A percentile compares a stretch with the other conserved stretches of the same genome.
These are phyloP conservation scores for Psilocybe tampanensis DNA, from an alignment of 768 basidiomycete genomes.

Conservation along the genomic window DNA sequence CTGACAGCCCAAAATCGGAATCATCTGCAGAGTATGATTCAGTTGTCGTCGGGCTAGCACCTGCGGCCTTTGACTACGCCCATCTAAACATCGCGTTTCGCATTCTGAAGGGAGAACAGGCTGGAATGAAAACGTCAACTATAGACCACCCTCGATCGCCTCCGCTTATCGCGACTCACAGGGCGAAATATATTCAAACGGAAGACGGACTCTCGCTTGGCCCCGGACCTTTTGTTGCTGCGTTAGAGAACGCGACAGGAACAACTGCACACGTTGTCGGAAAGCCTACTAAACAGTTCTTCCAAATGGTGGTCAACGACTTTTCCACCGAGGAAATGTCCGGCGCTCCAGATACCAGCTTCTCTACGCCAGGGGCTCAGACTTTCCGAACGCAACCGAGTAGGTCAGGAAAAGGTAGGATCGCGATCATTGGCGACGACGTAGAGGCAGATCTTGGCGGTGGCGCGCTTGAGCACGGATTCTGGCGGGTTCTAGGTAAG, in stretches of 20 bases:
- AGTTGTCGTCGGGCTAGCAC: conserved; percentile 68
- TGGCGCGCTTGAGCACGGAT: conserved; percentile 59
- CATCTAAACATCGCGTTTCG: conserved; percentile 69
- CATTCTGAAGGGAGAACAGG: conserved; percentile 50
- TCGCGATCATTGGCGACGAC: conserved; percentile 71
- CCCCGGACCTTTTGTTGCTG: conserved; percentile 69
- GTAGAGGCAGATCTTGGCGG: conserved; percentile 63
- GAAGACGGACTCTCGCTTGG: conserved; percentile 61
- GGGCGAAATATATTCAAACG: conserved; percentile 51
- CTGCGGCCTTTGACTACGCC: conserved; percentile 50
- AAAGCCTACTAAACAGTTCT: conserved; percentile 63
- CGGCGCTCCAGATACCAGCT: background rate
- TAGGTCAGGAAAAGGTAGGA: conserved; percentile 23
- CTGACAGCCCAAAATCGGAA: background rate
- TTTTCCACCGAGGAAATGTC: conserved; percentile 15
- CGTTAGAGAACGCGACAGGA: conserved; percentile 57
- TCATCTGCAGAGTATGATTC: conserved; percentile 43
- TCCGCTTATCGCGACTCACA: conserved; percentile 63
- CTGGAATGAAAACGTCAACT: conserved; percentile 3
- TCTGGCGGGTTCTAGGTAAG: conserved; percentile 67
- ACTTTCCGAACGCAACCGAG: background rate
- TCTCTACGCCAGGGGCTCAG: background rate
- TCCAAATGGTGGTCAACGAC: conserved; percentile 54
- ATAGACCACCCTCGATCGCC: conserved; percentile 3
- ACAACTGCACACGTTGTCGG: conserved; percentile 57